Evolutionary conservation across 208 protist species (phyloP), one percentile per base, ranked within the genome.

Genomic region (Leptomonas seymouri): DNA sequence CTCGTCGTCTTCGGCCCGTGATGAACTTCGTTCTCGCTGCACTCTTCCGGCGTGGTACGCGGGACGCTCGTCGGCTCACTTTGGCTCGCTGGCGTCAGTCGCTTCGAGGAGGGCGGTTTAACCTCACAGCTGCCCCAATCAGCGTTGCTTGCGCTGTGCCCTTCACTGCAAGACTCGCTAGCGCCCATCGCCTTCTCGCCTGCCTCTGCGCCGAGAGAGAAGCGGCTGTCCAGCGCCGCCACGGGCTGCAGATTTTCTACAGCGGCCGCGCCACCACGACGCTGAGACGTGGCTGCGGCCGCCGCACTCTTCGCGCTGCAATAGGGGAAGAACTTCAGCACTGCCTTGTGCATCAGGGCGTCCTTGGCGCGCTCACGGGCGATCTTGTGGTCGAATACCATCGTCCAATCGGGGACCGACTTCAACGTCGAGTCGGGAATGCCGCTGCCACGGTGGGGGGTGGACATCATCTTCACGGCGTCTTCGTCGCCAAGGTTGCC

Each of bases 141-240:
- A 0, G 41, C 23, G 39, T 15, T 9, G 27, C 53, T 9, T 9
- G 34, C 34, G 9, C 9, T 9, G 34, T 9, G 34, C 34, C 34
- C 34, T 39, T 39, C 34, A 39, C 34, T 39, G n/a, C n/a, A n/a
- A n/a, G n/a, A n/a, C n/a, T n/a, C n/a, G n/a, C n/a, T n/a, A n/a
- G n/a, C n/a, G n/a, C n/a, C n/a, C n/a, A n/a, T n/a, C n/a, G n/a
- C n/a, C 23, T 62, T 48, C 30, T 71, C 59, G 8, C 74, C 57
- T 21, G 71, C 64, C 45, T 72, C 65, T 46, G 77, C 45, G 27
- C 66, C 71, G 15, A 59, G 65, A 4, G 50, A 69, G 36, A 56
- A 73, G 66, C 66, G 78, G 71, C 77, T 74, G 66, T 78, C 71
- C 23, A 78, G 71, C 27, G 78, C 36, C 50, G 76, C 50, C 51